phyloP scores from a whole-genome alignment of 495 filamentous ascomycete species.

The Penicillium chermesinum region DNA sequence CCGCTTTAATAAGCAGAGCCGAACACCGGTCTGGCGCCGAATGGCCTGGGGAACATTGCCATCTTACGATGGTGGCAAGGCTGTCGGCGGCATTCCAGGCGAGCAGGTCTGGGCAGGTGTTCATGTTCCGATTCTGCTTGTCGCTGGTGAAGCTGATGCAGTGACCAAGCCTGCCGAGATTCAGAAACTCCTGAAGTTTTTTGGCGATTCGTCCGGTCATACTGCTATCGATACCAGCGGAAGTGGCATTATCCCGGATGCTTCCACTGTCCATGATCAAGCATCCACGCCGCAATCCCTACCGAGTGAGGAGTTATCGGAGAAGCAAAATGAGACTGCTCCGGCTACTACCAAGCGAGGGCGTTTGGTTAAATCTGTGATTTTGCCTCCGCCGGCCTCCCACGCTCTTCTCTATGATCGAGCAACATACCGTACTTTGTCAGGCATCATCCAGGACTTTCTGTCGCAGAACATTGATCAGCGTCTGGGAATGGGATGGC shows the following conservation, averaged over 20 bases:
- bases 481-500: conserved; percentile 80
- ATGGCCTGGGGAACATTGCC: conserved; percentile 73
- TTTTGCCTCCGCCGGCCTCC: conserved; percentile 72
- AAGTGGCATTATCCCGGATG: conserved; percentile 41
- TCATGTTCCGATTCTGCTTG: conserved; percentile 65
- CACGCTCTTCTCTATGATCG: conserved; percentile 83
- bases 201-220: conserved; percentile 35
- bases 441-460: conserved; percentile 79
- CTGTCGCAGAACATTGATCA: conserved; percentile 67
- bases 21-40: conserved; percentile 73
- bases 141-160: conserved; percentile 71
- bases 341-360: conserved; percentile 16
- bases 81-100: conserved; percentile 63
- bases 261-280: conserved; percentile 34
- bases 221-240: conserved; percentile 36
- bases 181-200: conserved; percentile 58
- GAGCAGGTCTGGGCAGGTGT: conserved; percentile 69
- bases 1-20: conserved; percentile 78
- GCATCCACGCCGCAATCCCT: conserved; percentile 7
- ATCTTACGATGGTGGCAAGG: conserved; percentile 40
- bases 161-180: conserved; percentile 68
- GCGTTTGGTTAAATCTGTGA: conserved; percentile 59
- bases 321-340: conserved; percentile 12
- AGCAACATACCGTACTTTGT: conserved; percentile 65
- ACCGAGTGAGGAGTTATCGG: conserved; percentile 21